A percentile compares a stretch with the other conserved stretches of the same genome.
These are phyloP conservation scores for Pestalotiopsis sp. DNA, from an alignment of 2,329 filamentous ascomycete species.

Conservation along the genomic window DNA sequence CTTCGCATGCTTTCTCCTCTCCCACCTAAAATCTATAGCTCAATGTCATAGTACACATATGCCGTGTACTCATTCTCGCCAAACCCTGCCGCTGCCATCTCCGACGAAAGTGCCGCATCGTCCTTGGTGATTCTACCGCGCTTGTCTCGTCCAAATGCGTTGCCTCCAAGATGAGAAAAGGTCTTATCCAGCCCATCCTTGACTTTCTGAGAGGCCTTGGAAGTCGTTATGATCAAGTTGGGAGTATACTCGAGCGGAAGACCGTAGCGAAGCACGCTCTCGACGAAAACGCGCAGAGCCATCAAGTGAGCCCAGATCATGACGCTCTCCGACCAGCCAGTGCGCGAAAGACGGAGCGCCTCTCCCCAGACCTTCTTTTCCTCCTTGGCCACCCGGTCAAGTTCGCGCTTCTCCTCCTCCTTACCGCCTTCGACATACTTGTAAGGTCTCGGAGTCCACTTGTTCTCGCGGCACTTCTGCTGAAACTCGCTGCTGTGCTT, in stretches of 20 bases:
- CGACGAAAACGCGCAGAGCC: conserved; percentile 89
- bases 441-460: conserved; percentile 94
- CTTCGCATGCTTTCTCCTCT: not conserved
- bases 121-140: conserved; percentile 90
- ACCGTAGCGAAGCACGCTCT: conserved; percentile 95
- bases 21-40: conserved; percentile 49
- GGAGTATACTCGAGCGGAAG: conserved; percentile 82
- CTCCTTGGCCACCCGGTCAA: conserved; percentile 78
- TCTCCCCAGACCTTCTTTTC: conserved; percentile 89
- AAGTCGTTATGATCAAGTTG: conserved; percentile 55
- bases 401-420: conserved; percentile 85
- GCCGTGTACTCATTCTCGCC: conserved; percentile 85
- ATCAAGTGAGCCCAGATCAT: conserved; percentile 96
- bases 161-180: conserved; percentile 91
- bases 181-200: conserved; percentile 77
- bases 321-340: conserved; percentile 93
- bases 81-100: conserved; percentile 77
- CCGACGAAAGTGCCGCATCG: conserved; percentile 74
- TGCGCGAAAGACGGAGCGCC: conserved; percentile 80
- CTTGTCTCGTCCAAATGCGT: conserved; percentile 92
- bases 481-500: conserved; percentile 86
- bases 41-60: conserved; percentile 96
- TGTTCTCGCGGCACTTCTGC: conserved; percentile 87
- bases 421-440: conserved; percentile 87
- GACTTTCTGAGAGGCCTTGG: conserved; percentile 79